Evolutionary conservation across 805 yeast genomes (phyloP).

Genomic region (Candida nanaspora): DNA sequence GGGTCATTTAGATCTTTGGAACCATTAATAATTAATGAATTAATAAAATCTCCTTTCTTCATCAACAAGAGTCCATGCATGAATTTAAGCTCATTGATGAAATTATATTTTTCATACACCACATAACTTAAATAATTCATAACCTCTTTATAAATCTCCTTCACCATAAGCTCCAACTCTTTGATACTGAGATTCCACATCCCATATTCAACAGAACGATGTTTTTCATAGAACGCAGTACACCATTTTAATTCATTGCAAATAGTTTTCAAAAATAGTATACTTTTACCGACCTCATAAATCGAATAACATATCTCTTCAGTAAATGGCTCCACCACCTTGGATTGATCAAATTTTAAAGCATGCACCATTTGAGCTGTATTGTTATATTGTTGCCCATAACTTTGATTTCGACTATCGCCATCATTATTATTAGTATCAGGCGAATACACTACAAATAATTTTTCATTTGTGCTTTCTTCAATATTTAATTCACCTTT

Average conservation of each 20-base stretch:
- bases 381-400: slow-evolving; percentile 33
- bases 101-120: slow-evolving; percentile 40
- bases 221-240: slow-evolving; percentile 7
- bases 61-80: slow-evolving; percentile 63
- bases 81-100: slow-evolving; percentile 49
- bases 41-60: slow-evolving; percentile 79
- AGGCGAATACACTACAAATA: slow-evolving; percentile 35
- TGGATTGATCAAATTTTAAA: background rate
- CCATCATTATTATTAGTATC: too few relatives aligned
- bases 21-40: slow-evolving; percentile 52
- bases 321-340: background rate
- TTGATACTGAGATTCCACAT: slow-evolving; percentile 13
- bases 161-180: slow-evolving; percentile 27
- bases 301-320: slow-evolving; percentile 32
- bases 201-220: slow-evolving; percentile 7
- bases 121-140: slow-evolving; percentile 42
- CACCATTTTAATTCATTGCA: slow-evolving; percentile 68
- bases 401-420: background rate
- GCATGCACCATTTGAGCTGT: slow-evolving; percentile 31
- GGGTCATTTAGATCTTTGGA: slow-evolving; percentile 48
- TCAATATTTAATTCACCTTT: slow-evolving; percentile 45
- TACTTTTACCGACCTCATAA: slow-evolving; percentile 65
- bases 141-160: slow-evolving; percentile 44
- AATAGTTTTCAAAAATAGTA: slow-evolving; percentile 51
- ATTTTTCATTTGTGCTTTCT: slow-evolving; percentile 47